Conservation (phyloP, 176 grass and related monocot species). For the Metroxylon sagu region DNA sequence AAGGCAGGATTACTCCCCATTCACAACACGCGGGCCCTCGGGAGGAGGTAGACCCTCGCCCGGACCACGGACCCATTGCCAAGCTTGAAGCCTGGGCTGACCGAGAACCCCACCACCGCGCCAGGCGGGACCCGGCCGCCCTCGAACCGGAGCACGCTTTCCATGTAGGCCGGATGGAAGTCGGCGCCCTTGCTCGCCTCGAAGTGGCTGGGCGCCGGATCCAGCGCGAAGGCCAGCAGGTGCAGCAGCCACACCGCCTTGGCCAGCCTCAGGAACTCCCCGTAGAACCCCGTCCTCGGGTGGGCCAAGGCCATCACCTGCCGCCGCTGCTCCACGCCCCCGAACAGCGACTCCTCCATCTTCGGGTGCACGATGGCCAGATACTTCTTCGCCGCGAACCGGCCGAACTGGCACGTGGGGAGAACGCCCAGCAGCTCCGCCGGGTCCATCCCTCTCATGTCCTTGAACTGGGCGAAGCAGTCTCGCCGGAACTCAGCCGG, state of each 20-base stretch:
- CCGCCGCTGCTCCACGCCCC: conserved; percentile 45
- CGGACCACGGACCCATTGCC: conserved; percentile 56
- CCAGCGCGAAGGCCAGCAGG: conserved; percentile 85
- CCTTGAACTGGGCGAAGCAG: conserved; percentile 63
- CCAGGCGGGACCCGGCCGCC: conserved; percentile 27
- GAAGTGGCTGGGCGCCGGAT: conserved; percentile 78
- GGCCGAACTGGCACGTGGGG: conserved; percentile 74
- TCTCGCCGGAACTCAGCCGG: conserved; percentile 66
- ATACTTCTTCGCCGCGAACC: conserved; percentile 66
- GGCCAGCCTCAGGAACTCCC: conserved; percentile 61
- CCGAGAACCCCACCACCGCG: conserved; percentile 67
- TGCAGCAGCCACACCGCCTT: conserved; percentile 98
- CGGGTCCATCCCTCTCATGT: conserved; percentile 97
- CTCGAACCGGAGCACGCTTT: conserved; percentile 44
- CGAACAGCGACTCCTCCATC: conserved; percentile 63
- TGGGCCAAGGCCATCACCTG: conserved; percentile 40
- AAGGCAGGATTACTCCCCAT: too few species aligned
- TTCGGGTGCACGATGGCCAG: conserved; percentile 30
- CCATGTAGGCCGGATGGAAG: conserved; percentile 89
- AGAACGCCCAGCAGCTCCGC: conserved; percentile 77
- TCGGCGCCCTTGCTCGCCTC: conserved; percentile 67
- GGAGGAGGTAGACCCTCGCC: conserved; percentile 74
- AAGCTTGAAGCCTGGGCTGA: conserved; percentile 69
- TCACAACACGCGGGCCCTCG: conserved; percentile 4
- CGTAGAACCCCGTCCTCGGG: conserved; percentile 85